Base-by-base conservation (phyloP, 1,284 basidiomycete species). In the Boletus mariae region DNA sequence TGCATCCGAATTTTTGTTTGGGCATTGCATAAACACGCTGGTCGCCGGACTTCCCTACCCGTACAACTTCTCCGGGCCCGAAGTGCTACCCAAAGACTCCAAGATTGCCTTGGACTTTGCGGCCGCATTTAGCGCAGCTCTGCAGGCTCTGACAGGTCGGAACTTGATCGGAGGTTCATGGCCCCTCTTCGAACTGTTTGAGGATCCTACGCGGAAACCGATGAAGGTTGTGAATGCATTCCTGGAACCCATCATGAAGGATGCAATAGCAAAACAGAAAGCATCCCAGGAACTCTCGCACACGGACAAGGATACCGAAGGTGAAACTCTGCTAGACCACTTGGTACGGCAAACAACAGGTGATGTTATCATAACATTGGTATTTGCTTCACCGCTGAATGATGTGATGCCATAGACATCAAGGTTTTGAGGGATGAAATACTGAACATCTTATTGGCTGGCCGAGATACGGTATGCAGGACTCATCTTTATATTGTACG, bases 341-440 rank as follows among this genome's bases (percentile, higher is more conserved):
- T 61, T 84, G 42, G 67, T 84, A 20, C 68, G 73, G 12, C 64
- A 74, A 28, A 82, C 81, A 0, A 73, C 74, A 26, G 80, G 80
- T 77, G 41, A 70, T 57, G 20, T 40, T 7, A 17, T 31, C 10
- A 10, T 25, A 13, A 3, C 15, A 29, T 25, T 12, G 5, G 61
- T 64, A 44, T 76, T 75, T 57, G 61, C 61, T 72, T 51, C 64
- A 58, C 25, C 65, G 20, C 72, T 56, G 67, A 75, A 54, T 68
- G 63, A 67, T 67, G 50, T 52, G 66, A 34, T 23, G 9, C 15
- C 37, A 46, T 28, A 76, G 71, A 74, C 47, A 51, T 64, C 8
- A 61, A 61, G 1, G 52, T 72, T 2, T 53, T 75, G 15, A 73
- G 65, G 44, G 76, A 77, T 29, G 70, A 77, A 53, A 70, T 64